Evolutionary conservation across 352 stramenopile genomes (phyloP).

Genomic region (Phytophthora agathidicida): DNA sequence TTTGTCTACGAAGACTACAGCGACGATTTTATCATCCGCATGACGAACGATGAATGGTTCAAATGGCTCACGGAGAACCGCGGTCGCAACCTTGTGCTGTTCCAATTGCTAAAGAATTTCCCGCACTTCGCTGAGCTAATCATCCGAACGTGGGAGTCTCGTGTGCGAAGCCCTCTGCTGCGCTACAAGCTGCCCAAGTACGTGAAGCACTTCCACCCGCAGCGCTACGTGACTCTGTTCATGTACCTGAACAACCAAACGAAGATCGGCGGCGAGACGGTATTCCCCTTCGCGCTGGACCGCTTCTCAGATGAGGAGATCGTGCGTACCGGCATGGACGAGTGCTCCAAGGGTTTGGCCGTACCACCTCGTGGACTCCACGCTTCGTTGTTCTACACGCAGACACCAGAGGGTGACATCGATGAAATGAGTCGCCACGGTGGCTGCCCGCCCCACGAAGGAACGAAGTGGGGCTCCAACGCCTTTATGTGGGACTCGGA

Average conservation of each 20-base stretch:
- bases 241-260: slow-evolving; percentile 97
- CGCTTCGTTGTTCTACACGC: slow-evolving; percentile 81
- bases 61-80: slow-evolving; percentile 70
- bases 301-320: slow-evolving; percentile 73
- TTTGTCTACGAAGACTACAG: slow-evolving; percentile 74
- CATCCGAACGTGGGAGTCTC: slow-evolving; percentile 72
- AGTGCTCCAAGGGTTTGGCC: slow-evolving; percentile 77
- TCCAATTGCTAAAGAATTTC: slow-evolving; percentile 64
- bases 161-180: slow-evolving; percentile 31
- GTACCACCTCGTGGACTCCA: slow-evolving; percentile 74
- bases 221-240: slow-evolving; percentile 97
- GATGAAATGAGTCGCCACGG: slow-evolving; percentile 82
- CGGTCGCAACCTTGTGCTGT: slow-evolving; percentile 62
- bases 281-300: slow-evolving; percentile 91
- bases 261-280: slow-evolving; percentile 94
- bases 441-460: slow-evolving; percentile 81
- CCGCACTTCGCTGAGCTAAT: slow-evolving; percentile 58
- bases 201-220: slow-evolving; percentile 84
- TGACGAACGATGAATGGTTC: slow-evolving; percentile 73
- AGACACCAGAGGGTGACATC: slow-evolving; percentile 75
- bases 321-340: slow-evolving; percentile 71
- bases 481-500: slow-evolving; percentile 89
- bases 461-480: slow-evolving; percentile 83
- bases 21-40: slow-evolving; percentile 45
- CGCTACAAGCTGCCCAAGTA: slow-evolving; percentile 71